Conservation (phyloP, 192 early-diverging fungal species). For the Phycomyces blakesleeanus region DNA sequence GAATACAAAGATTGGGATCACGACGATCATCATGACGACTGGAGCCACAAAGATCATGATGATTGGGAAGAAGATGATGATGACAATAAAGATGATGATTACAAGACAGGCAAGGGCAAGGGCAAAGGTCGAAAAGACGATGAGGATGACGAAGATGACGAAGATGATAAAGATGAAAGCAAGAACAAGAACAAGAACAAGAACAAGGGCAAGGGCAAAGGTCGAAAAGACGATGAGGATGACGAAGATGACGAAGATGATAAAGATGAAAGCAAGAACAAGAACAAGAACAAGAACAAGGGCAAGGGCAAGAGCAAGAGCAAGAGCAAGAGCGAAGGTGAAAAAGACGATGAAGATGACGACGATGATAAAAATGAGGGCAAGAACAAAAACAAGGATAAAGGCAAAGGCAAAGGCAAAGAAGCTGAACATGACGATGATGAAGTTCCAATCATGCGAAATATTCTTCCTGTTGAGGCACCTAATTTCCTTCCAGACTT, state of each 20-base stretch:
- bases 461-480: neutral
- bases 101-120: no score
- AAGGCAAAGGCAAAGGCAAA: neutral
- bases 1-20: no score
- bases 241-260: neutral
- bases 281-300: neutral
- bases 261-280: neutral
- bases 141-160: neutral
- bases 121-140: no score
- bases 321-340: neutral
- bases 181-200: neutral
- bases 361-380: neutral
- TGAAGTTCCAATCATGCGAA: neutral
- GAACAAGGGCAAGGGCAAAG: neutral
- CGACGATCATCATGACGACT: no score
- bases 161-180: neutral
- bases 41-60: no score
- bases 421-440: neutral
- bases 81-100: no score
- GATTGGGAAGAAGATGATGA: no score
- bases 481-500: constrained; percentile 5
- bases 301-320: neutral
- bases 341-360: neutral
- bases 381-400: neutral
- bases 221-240: neutral